These are phyloP conservation scores for Vachellia collinsii DNA, from an alignment of 306 rosid species.

Conservation along the genomic window DNA sequence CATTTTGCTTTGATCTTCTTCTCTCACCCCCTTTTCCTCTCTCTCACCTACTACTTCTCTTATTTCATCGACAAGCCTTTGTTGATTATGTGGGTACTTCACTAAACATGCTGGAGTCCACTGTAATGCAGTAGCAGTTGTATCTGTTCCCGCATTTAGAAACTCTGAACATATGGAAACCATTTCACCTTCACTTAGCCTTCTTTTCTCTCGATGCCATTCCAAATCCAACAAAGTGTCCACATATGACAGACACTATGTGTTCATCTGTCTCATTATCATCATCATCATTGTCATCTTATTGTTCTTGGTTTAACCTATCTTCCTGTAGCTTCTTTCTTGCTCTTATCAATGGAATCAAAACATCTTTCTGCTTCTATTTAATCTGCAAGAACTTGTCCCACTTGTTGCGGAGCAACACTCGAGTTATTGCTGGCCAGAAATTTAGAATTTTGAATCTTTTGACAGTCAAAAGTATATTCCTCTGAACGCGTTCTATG, in stretches of 20 bases:
- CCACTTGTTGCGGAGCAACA: neutral
- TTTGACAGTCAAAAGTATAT: neutral
- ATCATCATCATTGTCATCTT: too few relatives aligned
- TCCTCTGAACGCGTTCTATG: neutral
- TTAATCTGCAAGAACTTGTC: neutral
- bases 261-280: neutral
- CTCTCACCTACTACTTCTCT: neutral
- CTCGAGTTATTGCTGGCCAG: neutral
- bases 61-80: neutral
- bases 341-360: neutral
- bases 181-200: neutral
- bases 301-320: neutral
- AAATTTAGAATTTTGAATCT: neutral
- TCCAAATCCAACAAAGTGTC: neutral
- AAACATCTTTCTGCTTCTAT: neutral
- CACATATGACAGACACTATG: constrained; percentile 4
- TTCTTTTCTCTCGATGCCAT: neutral
- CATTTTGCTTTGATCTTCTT: neutral
- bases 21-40: neutral
- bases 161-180: neutral
- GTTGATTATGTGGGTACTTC: neutral
- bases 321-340: neutral
- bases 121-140: neutral
- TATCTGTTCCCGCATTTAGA: neutral
- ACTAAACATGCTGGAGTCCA: neutral